Percentiles rank a stretch among this genome's conserved stretches.
Conservation (phyloP, 2,329 filamentous ascomycete species). For the Fusarium sp. region DNA sequence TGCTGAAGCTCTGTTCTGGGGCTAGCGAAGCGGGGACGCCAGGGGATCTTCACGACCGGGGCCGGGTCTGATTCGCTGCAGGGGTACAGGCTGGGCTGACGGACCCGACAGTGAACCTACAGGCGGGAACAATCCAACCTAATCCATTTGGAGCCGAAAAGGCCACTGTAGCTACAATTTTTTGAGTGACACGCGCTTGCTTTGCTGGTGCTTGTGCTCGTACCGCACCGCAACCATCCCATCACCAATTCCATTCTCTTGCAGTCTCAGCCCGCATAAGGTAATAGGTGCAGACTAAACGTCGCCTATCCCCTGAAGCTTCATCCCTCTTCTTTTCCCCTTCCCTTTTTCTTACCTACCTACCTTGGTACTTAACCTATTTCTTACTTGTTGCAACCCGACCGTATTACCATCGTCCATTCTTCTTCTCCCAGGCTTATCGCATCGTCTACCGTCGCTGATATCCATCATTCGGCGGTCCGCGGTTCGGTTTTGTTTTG, state of each 20-base stretch:
- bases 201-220: neutral
- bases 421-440: slow-evolving; percentile 17
- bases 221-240: slow-evolving; percentile 29
- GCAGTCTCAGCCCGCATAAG: slow-evolving; percentile 31
- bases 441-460: slow-evolving; percentile 26
- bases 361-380: neutral
- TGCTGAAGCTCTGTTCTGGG: slow-evolving; percentile 35
- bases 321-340: slow-evolving; percentile 33
- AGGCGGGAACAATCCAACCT: slow-evolving; percentile 9
- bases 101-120: slow-evolving; percentile 1
- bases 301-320: slow-evolving; percentile 43
- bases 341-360: slow-evolving; percentile 27
- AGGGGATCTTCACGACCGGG: slow-evolving; percentile 38
- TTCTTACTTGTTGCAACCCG: slow-evolving; percentile 32
- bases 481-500: slow-evolving; percentile 33
- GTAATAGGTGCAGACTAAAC: slow-evolving; percentile 26
- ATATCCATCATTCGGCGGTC: slow-evolving; percentile 28
- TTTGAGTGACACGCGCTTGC: slow-evolving; percentile 35
- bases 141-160: slow-evolving; percentile 42
- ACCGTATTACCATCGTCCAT: slow-evolving; percentile 13
- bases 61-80: slow-evolving; percentile 41
- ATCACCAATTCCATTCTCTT: slow-evolving; percentile 35
- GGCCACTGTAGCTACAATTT: slow-evolving; percentile 57
- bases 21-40: slow-evolving; percentile 29
- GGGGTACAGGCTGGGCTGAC: slow-evolving; percentile 27